Evolutionary conservation across 2,329 filamentous ascomycete species (phyloP), one percentile per base, ranked within the genome.

Genomic region (Claviceps humidiphila): DNA sequence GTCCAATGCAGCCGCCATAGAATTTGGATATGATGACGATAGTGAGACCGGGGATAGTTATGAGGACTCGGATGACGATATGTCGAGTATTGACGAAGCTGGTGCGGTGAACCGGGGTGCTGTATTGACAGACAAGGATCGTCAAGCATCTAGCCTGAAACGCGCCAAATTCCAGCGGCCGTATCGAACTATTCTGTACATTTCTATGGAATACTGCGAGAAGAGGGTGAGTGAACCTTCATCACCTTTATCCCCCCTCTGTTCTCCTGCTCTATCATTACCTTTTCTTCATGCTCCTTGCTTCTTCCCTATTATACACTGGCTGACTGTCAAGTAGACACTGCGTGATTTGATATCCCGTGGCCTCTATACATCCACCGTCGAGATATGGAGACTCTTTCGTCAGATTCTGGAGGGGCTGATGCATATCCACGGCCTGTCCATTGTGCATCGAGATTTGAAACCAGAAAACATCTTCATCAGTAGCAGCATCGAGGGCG

Each of bases 401-500:
- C 82, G 91, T 37, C 91, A 97, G 61, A 84, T 97, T 11, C 72
- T 97, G 4, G 90, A 97, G 66, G 93, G 91, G 0, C 70, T 98
- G 42, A 83, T 81, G 14, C 89, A 97, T 64, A 93, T 98, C 44
- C 93, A 98, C 65, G 80, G 84, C 11, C 77, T 91, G 54, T 89
- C 87, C 49, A 95, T 98, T 58, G 93, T 97, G 14, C 93, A 98
- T 65, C 85, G 93, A 8, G 93, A 98, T 66, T 74, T 98, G 30
- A 98, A 98, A 64, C 93, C 93, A 0, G 93, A 97, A 63, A 98
- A 98, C 58, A 84, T 98, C 34, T 98, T 98, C 69, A 94, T 98
- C 58, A 74, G 73, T 39, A 72, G 74, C 41, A 73, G 76, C 24
- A 65, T 73, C 3, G 91, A 97, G 61, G 81, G 85, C 7, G 78